Conservation (phyloP, 176 grass and related monocot genomes). For the Avena sativa region DNA sequence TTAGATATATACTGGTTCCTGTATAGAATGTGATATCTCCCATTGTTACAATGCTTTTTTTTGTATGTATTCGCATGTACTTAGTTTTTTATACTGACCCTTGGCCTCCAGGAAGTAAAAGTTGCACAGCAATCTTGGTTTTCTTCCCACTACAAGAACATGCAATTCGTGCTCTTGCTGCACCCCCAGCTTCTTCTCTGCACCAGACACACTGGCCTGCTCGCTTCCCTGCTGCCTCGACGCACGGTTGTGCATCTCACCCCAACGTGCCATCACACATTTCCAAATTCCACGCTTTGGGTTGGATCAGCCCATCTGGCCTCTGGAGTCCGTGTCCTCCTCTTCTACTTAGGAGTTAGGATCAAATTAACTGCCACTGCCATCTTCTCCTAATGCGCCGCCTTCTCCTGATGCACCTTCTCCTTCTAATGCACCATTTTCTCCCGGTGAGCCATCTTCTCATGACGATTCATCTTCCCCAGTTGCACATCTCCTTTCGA, state of each 20-base stretch:
- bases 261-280: background rate
- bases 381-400: background rate
- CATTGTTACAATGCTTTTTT: background rate
- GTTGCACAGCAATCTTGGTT: background rate
- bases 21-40: background rate
- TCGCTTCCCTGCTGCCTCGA: background rate
- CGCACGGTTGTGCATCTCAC: background rate
- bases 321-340: background rate
- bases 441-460: background rate
- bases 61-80: background rate
- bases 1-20: background rate
- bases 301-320: background rate
- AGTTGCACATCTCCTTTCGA: background rate
- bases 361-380: background rate
- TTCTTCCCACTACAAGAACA: background rate
- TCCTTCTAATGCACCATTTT: background rate
- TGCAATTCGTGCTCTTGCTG: background rate
- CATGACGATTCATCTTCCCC: background rate
- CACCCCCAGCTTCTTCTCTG: background rate
- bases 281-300: background rate
- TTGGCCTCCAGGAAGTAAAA: background rate
- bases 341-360: background rate
- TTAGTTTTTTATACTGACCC: background rate
- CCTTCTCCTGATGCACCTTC: background rate
- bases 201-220: too few species aligned